phyloP scores from a whole-genome alignment of 768 basidiomycete genomes.

The Arthromyces matolae region DNA sequence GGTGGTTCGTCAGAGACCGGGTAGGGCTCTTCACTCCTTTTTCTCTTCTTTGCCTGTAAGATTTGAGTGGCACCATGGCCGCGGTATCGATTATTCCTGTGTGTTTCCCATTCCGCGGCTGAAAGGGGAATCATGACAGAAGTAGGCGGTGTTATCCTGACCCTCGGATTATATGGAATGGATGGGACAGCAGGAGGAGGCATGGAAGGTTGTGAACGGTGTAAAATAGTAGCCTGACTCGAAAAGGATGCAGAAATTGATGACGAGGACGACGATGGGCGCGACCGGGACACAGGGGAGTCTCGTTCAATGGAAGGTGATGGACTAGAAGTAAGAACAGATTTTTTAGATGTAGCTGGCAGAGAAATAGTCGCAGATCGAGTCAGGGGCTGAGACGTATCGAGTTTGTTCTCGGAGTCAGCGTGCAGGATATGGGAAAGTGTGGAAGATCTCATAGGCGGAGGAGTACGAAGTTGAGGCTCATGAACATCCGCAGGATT shows the following conservation, averaged over 20 bases:
- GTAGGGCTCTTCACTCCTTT: slow-evolving; percentile 28
- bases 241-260: slow-evolving; percentile 21
- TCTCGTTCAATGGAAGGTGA: slow-evolving; percentile 26
- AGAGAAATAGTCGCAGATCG: slow-evolving; percentile 18
- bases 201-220: slow-evolving; percentile 25
- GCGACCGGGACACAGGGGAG: slow-evolving; percentile 27
- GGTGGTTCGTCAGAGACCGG: slow-evolving; percentile 39
- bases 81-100: slow-evolving; percentile 51
- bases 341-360: slow-evolving; percentile 16
- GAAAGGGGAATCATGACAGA: slow-evolving; percentile 66
- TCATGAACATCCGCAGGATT: slow-evolving; percentile 54
- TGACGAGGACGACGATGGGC: slow-evolving; percentile 37
- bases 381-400: slow-evolving; percentile 27
- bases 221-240: slow-evolving; percentile 8
- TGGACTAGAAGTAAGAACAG: slow-evolving; percentile 21
- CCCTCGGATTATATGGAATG: slow-evolving; percentile 62
- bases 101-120: slow-evolving; percentile 55
- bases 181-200: slow-evolving; percentile 31
- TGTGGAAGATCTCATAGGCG: slow-evolving; percentile 39
- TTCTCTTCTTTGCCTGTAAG: slow-evolving; percentile 20
- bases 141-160: slow-evolving; percentile 55
- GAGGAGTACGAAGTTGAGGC: slow-evolving; percentile 24
- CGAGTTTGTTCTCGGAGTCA: slow-evolving; percentile 31
- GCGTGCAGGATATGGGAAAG: slow-evolving; percentile 38
- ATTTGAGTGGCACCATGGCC: slow-evolving; percentile 55